Percentiles rank a stretch among this genome's conserved stretches.
These are phyloP conservation scores for Citrus sp. DNA, from an alignment of 345 rosid genomes.

Conservation along the genomic window DNA sequence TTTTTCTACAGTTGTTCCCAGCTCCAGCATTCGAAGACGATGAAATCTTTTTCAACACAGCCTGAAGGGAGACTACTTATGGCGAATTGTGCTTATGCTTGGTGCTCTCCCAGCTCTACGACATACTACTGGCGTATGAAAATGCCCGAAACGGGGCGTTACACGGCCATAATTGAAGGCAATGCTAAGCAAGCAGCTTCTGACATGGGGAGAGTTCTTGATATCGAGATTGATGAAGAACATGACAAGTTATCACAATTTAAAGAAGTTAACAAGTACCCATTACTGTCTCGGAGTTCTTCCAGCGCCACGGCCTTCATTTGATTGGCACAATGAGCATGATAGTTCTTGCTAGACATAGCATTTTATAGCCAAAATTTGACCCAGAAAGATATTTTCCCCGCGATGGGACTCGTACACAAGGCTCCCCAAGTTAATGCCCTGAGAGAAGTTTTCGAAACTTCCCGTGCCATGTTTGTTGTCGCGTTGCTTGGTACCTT, in stretches of 20 bases:
- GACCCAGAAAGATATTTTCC: slow-evolving; percentile 56
- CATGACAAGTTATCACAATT: slow-evolving; percentile 22
- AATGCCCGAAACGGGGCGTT: slow-evolving; percentile 64
- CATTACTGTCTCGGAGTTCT: slow-evolving; percentile 41
- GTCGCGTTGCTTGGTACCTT: slow-evolving; percentile 45
- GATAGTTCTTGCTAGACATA: slow-evolving; percentile 55
- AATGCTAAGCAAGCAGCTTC: slow-evolving; percentile 51
- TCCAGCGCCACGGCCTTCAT: slow-evolving; percentile 40
- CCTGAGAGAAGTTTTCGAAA: slow-evolving; percentile 36
- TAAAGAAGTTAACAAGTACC: slow-evolving; percentile 26
- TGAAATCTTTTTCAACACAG: slow-evolving; percentile 34
- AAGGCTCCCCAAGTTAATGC: slow-evolving; percentile 22
- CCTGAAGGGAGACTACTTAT: slow-evolving; percentile 45
- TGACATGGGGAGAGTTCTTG: slow-evolving; percentile 55
- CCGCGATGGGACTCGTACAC: slow-evolving; percentile 28
- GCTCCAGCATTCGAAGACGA: slow-evolving; percentile 9
- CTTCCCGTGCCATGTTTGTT: slow-evolving; percentile 49
- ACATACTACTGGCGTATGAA: slow-evolving; percentile 59
- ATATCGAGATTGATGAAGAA: slow-evolving; percentile 38
- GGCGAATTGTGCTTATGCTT: slow-evolving; percentile 53
- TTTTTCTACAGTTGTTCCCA: slow-evolving; percentile 14
- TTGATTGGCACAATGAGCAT: slow-evolving; percentile 45
- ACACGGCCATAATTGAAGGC: slow-evolving; percentile 54
- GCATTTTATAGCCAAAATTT: slow-evolving; percentile 58
- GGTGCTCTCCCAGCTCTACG: slow-evolving; percentile 52